Percentiles rank a stretch among this genome's conserved stretches.
Evolutionary conservation across 495 filamentous ascomycete genomes (phyloP).

Genomic region (Patellaria atrata): DNA sequence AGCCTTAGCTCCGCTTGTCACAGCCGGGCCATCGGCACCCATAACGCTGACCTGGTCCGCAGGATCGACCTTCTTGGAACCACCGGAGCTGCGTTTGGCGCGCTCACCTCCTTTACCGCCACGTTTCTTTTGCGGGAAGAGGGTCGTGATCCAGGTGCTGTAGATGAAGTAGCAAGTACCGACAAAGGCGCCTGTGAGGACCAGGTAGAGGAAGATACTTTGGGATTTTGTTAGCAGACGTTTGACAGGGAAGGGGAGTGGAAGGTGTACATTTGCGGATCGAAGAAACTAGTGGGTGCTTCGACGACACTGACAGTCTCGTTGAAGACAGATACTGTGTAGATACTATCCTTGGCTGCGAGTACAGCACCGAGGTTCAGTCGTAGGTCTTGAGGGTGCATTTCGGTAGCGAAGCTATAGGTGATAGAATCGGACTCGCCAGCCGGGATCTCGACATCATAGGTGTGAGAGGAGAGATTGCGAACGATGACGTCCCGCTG

Average conservation of each 20-base stretch:
- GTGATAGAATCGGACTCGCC: slow-evolving; percentile 61
- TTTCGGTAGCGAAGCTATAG: slow-evolving; percentile 77
- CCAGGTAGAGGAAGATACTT: slow-evolving; percentile 93
- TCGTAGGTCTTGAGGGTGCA: slow-evolving; percentile 81
- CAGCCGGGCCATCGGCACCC: slow-evolving; percentile 54
- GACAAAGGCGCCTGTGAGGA: slow-evolving; percentile 63
- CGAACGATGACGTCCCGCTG: slow-evolving; percentile 43
- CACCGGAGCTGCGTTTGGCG: slow-evolving; percentile 40
- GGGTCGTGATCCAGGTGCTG: slow-evolving; percentile 89
- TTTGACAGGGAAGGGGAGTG: slow-evolving; percentile 5
- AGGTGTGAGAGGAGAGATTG: slow-evolving; percentile 68
- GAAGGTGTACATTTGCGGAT: slow-evolving; percentile 75
- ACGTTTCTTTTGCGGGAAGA: slow-evolving; percentile 83
- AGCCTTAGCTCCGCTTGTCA: slow-evolving; percentile 48
- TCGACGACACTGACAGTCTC: slow-evolving; percentile 83
- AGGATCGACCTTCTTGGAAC: slow-evolving; percentile 48
- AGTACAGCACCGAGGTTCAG: slow-evolving; percentile 65
- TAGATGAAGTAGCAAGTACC: slow-evolving; percentile 91
- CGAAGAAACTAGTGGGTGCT: slow-evolving; percentile 80
- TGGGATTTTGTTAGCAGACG: slow-evolving; percentile 22
- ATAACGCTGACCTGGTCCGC: slow-evolving; percentile 49
- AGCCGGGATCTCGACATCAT: slow-evolving; percentile 61
- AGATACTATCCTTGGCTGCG: slow-evolving; percentile 48
- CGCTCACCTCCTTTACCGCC: slow-evolving; percentile 46
- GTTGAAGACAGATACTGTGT: slow-evolving; percentile 70